Percentiles rank a stretch among this genome's conserved stretches.
Conservation (phyloP, 768 basidiomycete genomes). For the Naganishia friedmannii region DNA sequence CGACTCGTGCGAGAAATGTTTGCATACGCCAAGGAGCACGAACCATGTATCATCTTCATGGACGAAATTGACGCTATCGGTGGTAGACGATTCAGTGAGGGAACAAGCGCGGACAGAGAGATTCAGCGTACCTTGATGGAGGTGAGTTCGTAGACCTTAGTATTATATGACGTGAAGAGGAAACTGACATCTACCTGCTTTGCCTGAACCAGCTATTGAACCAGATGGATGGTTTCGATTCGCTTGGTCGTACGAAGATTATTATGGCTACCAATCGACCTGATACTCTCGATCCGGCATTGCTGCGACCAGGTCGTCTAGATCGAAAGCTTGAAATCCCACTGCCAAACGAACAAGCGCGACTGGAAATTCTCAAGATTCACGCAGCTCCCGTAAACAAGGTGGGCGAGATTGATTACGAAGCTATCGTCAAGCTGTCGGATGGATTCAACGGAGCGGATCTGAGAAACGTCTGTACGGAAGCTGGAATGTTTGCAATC, state of each 20-base stretch:
- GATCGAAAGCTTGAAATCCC: slow-evolving; percentile 98
- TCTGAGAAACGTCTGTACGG: slow-evolving; percentile 88
- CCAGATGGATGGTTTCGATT: slow-evolving; percentile 99
- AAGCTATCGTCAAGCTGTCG: slow-evolving; percentile 94
- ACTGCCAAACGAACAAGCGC: slow-evolving; percentile 92
- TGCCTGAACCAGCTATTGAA: slow-evolving; percentile 71
- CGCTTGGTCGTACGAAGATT: slow-evolving; percentile 87
- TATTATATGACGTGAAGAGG: neutral
- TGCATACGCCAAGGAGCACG: slow-evolving; percentile 93
- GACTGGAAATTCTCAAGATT: slow-evolving; percentile 95
- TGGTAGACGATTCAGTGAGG: slow-evolving; percentile 84
- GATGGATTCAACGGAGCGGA: slow-evolving; percentile 97
- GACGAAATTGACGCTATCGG: slow-evolving; percentile 86
- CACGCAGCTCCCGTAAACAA: slow-evolving; percentile 93
- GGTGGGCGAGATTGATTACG: slow-evolving; percentile 91
- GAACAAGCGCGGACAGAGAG: slow-evolving; percentile 95
- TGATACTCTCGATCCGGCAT: slow-evolving; percentile 93
- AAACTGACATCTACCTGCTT: neutral
- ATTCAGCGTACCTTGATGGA: slow-evolving; percentile 99
- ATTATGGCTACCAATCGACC: slow-evolving; percentile 99
- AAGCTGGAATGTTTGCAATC: slow-evolving; percentile 98
- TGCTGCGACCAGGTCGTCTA: slow-evolving; percentile 89
- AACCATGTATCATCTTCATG: slow-evolving; percentile 99
- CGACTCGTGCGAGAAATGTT: slow-evolving; percentile 98
- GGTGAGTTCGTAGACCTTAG: slow-evolving; percentile 59